Evolutionary conservation across 1,284 basidiomycete genomes (phyloP).

Genomic region (Grifola frondosa): DNA sequence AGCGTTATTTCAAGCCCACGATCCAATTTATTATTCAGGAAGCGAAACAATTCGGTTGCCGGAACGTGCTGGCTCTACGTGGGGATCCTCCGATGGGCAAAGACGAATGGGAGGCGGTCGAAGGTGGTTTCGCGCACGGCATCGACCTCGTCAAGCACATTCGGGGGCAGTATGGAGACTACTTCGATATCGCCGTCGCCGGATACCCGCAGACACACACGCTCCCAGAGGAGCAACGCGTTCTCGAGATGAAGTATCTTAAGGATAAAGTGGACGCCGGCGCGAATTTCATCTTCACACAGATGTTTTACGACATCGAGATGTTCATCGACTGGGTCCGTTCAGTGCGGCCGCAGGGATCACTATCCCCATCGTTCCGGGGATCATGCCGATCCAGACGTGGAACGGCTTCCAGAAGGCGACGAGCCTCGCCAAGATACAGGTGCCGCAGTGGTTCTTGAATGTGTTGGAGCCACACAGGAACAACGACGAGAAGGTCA

Average conservation of each 20-base stretch:
- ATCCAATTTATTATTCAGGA: conserved; percentile 49
- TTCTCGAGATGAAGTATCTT: conserved; percentile 82
- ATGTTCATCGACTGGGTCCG: conserved; percentile 86
- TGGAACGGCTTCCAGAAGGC: conserved; percentile 97
- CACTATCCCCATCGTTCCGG: conserved; percentile 92
- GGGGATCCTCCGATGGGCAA: conserved; percentile 91
- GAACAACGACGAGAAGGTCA: conserved; percentile 88
- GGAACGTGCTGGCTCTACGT: conserved; percentile 93
- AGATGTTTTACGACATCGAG: conserved; percentile 94
- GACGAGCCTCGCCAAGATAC: conserved; percentile 82
- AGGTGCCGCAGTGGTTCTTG: conserved; percentile 80
- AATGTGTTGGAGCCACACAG: conserved; percentile 88
- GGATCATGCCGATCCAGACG: conserved; percentile 96
- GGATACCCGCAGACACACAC: conserved; percentile 81
- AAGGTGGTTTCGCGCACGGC: conserved; percentile 86
- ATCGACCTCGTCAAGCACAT: conserved; percentile 91
- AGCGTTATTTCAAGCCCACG: conserved; percentile 16
- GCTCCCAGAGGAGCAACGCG: conserved; percentile 71
- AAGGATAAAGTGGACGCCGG: conserved; percentile 88
- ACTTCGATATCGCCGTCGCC: conserved; percentile 92
- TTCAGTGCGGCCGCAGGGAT: conserved; percentile 85
- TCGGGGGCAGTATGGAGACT: conserved; percentile 77
- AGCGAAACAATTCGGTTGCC: conserved; percentile 89
- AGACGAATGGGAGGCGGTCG: conserved; percentile 88
- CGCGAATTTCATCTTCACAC: conserved; percentile 90